Percentiles rank a stretch among this genome's conserved stretches.
These are phyloP conservation scores for Rhizopus microsporus DNA, from an alignment of 371 early-diverging fungal genomes.

Conservation along the genomic window DNA sequence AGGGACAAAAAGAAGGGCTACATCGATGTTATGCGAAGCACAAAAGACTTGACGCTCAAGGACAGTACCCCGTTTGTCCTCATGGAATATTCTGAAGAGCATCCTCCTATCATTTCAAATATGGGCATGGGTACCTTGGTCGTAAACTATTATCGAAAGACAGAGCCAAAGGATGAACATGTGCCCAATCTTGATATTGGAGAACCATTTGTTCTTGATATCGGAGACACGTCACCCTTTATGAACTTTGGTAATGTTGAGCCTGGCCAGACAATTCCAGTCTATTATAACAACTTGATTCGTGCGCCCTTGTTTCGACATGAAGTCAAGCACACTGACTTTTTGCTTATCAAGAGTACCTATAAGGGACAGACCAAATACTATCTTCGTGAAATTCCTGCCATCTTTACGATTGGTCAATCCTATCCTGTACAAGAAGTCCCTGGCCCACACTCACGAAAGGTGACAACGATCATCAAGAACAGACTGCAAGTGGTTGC, in stretches of 20 bases:
- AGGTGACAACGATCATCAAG: constrained; percentile 91
- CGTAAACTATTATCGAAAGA: constrained; percentile 97
- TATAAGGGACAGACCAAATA: constrained; percentile 77
- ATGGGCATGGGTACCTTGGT: constrained; percentile 97
- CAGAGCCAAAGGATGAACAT: constrained; percentile 77
- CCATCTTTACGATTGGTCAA: constrained; percentile 95
- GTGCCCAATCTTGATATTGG: constrained; percentile 85
- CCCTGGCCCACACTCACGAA: constrained; percentile 97
- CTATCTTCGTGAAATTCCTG: constrained; percentile 84
- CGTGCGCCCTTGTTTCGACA: constrained; percentile 97
- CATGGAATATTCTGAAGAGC: constrained; percentile 98
- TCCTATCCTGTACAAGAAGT: constrained; percentile 96
- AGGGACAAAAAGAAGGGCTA: constrained; percentile 74
- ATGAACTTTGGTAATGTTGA: constrained; percentile 95
- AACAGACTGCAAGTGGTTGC: constrained; percentile 92
- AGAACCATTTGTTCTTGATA: constrained; percentile 86
- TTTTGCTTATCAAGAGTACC: constrained; percentile 78
- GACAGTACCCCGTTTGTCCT: constrained; percentile 87
- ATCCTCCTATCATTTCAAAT: constrained; percentile 96
- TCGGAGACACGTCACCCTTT: constrained; percentile 97
- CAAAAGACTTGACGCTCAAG: constrained; percentile 89
- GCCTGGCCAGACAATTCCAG: constrained; percentile 87
- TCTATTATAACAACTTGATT: constrained; percentile 95
- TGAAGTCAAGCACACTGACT: constrained; percentile 74
- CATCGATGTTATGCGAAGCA: constrained; percentile 78